Conservation (phyloP, 2,329 filamentous ascomycete genomes). For the Verticillium albo-atrum region DNA sequence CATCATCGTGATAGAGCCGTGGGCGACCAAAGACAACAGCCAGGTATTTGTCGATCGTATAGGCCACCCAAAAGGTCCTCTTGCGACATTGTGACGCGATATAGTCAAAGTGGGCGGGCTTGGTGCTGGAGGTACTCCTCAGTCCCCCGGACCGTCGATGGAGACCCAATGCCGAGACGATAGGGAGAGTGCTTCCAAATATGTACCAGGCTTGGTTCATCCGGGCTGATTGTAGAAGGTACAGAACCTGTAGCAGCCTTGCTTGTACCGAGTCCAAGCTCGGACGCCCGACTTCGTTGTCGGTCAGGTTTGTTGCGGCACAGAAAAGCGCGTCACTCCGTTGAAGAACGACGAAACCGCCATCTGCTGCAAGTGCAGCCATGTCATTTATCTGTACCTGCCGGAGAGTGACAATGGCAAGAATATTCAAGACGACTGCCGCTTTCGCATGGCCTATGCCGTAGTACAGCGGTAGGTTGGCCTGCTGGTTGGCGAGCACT, state of each 20-base stretch:
- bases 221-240: slow-evolving; percentile 52
- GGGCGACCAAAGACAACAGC: slow-evolving; percentile 60
- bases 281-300: slow-evolving; percentile 47
- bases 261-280: slow-evolving; percentile 54
- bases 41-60: slow-evolving; percentile 59
- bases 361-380: neutral
- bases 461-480: slow-evolving; percentile 27
- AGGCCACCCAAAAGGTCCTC: slow-evolving; percentile 58
- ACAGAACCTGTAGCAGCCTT: slow-evolving; percentile 52
- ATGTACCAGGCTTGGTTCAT: slow-evolving; percentile 58
- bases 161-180: slow-evolving; percentile 39
- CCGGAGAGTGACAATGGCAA: slow-evolving; percentile 43
- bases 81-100: slow-evolving; percentile 47
- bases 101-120: slow-evolving; percentile 26
- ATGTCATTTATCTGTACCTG: slow-evolving; percentile 29
- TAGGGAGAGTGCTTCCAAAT: slow-evolving; percentile 52
- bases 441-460: slow-evolving; percentile 39
- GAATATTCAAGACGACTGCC: slow-evolving; percentile 40
- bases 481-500: slow-evolving; percentile 29
- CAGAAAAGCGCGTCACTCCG: slow-evolving; percentile 20
- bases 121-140: neutral
- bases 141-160: slow-evolving; percentile 5
- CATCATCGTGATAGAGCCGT: slow-evolving; percentile 56
- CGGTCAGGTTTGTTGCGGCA: slow-evolving; percentile 20
- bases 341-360: slow-evolving; percentile 4